Evolutionary conservation across 2,329 filamentous ascomycete species (phyloP), one percentile per base, ranked within the genome.

Genomic region (Mariannaea elegans): DNA sequence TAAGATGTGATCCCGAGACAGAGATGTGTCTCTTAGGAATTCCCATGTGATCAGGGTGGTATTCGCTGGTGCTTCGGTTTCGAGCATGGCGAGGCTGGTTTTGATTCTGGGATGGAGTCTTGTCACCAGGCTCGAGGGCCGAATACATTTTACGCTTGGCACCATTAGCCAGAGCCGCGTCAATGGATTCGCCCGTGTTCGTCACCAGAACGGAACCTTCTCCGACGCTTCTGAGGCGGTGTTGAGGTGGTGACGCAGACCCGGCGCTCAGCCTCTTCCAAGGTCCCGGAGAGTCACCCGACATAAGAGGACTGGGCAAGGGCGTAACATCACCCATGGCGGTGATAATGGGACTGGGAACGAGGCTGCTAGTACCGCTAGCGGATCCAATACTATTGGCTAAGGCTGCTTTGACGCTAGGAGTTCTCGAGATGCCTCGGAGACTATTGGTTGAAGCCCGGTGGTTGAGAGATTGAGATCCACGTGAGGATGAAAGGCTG

Each of bases 61-160:
- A 97, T 65, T 97, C 94, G 78, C 93, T 97, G 23, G 95, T 80
- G 75, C 94, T 97, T 68, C 94, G 85, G 74, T 95, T 93, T 59
- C 91, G 86, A 12, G 81, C 80, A 74, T 92, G 91, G 13, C 54
- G 59, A 57, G 59, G 59, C 23, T 62, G 62, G n/a, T 27, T 27
- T 9, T 27, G 24, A 9, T 9, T 27, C 24, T 27, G 24, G 32
- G 72, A 69, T 19, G 81, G 61, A 3, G 58, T 55, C 46, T 64
- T 66, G 12, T 71, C 65, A 34, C 75, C 75, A 27, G 71, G 71
- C 56, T 73, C 72, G 32, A 70, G 71, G 49, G 66, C 50, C 12
- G 70, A 80, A 67, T 88, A 89, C 24, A 80, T 77, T 66, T 84
- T 88, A 66, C 86, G 81, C 71, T 85, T 86, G n/a, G 78, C 76